These are phyloP conservation scores for Triticum dicoccoides DNA, from an alignment of 176 grass and related monocot species.

Conservation along the genomic window DNA sequence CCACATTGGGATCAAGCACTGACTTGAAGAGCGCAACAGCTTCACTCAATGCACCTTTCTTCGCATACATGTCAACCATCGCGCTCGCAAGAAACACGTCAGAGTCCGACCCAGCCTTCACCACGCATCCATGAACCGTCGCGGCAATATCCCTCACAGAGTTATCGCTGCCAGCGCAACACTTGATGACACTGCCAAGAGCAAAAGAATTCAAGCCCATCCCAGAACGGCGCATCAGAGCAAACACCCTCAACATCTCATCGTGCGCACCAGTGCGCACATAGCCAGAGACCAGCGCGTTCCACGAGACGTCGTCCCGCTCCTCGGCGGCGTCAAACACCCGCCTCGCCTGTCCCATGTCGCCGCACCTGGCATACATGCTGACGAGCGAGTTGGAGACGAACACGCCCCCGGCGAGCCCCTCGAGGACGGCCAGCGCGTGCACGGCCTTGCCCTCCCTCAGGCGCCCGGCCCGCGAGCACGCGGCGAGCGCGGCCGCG, in stretches of 20 bases:
- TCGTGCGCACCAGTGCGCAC: conserved; percentile 4
- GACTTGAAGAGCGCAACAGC: conserved; percentile 49
- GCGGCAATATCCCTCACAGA: conserved; percentile 14
- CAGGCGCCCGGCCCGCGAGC: conserved; percentile 22
- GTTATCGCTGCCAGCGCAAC: conserved; percentile 22
- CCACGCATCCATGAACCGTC: conserved; percentile 57
- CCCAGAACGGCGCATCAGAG: conserved; percentile 36
- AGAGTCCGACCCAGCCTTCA: conserved; percentile 53
- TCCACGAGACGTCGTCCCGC: conserved; percentile 62
- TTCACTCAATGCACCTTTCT: conserved; percentile 37
- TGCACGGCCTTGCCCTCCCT: conserved; percentile 49
- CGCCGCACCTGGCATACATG: conserved; percentile 61
- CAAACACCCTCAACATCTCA: conserved; percentile 43
- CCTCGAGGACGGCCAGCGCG: conserved; percentile 34
- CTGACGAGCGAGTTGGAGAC: conserved; percentile 59
- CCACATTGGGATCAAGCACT: conserved; percentile 57
- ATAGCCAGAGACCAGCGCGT: conserved; percentile 57
- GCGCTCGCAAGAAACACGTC: conserved; percentile 56
- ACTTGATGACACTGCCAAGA: conserved; percentile 71
- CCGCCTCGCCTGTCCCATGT: conserved; percentile 36
- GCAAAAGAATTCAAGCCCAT: conserved; percentile 59
- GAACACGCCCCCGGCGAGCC: conserved; percentile 27
- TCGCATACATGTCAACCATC: conserved; percentile 64
- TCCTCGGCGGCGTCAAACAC: conserved; percentile 40
- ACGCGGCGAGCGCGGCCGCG: conserved; percentile 34